Evolutionary conservation across 2,329 filamentous ascomycete genomes (phyloP), one percentile per base, ranked within the genome.

Genomic region (Didymella segeticola): DNA sequence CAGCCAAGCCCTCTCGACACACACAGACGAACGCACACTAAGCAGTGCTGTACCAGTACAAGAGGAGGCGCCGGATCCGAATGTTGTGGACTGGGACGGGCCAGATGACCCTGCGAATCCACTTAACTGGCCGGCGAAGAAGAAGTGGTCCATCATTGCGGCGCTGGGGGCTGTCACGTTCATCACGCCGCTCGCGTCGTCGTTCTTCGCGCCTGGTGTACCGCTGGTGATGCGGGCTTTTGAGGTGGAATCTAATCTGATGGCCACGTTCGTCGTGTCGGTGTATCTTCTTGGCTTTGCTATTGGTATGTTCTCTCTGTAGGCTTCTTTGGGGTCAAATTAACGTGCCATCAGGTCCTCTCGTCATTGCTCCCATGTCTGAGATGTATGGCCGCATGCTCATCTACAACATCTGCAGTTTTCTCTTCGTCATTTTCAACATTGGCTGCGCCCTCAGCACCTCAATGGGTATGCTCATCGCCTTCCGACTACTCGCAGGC

Each of bases 131-230:
- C 36, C 68, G 4, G 36, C 43, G n/a, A 57, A 36, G 23, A 73
- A 64, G 57, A 77, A 76, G 61, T 76, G 74, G 73, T 47, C 57
- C 6, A 70, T 73, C 23, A 66, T 77, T 30, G 64, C 56, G 17
- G 58, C 69, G 20, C 56, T 78, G 12, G 70, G 69, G 12, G 53
- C 62, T 23, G 62, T 74, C 9, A 76, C 76, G 0, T 64, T 78
- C 33, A 67, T 77, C 48, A 74, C 74, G 51, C 72, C 74, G 2
- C 63, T 76, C 3, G 73, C 66, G 8, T 75, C 72, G 2, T 72
- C 69, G 14, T 74, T 75, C 55, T 76, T 76, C 56, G 87, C 87
- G 0, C 88, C 88, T 0, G 86, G 83, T 11, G 84, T 90, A 0
- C 82, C 84, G 0, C 74, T 83, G 50, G 70, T 76, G 2, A 68